Conservation (phyloP, 805 yeast genomes). For the Zygosaccharomyces rouxii region DNA sequence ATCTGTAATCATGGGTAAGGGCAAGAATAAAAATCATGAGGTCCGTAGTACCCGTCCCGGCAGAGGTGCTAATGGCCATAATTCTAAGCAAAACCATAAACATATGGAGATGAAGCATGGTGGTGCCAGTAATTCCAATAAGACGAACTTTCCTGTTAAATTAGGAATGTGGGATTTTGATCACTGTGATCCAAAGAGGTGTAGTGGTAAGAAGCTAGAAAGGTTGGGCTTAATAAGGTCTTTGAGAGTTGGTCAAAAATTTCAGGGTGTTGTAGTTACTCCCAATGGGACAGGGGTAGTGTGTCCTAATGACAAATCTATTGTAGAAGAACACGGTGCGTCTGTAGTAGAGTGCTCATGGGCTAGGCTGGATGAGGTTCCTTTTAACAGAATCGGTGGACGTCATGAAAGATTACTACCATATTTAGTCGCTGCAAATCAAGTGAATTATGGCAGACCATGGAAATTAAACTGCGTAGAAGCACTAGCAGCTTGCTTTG, state of each 20-base stretch:
- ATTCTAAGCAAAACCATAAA: conserved; percentile 49
- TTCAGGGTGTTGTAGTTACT: conserved; percentile 83
- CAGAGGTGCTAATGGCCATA: conserved; percentile 53
- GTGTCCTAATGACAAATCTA: conserved; percentile 76
- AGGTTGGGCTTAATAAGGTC: conserved; percentile 77
- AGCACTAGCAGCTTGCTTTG: conserved; percentile 95
- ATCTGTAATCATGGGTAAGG: conserved; percentile 34
- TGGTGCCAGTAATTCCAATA: conserved; percentile 27
- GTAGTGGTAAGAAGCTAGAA: conserved; percentile 92
- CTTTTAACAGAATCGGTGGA: conserved; percentile 90
- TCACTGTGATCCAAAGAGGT: conserved; percentile 96
- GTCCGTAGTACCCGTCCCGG: conserved; percentile 32
- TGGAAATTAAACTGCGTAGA: conserved; percentile 96
- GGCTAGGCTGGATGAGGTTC: conserved; percentile 98
- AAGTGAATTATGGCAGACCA: conserved; percentile 94
- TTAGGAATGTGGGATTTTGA: conserved; percentile 99
- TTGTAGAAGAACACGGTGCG: conserved; percentile 80
- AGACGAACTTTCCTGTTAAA: conserved; percentile 66
- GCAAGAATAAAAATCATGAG: conserved; percentile 46
- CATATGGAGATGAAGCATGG: conserved; percentile 37
- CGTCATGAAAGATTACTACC: conserved; percentile 82
- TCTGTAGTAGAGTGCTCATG: conserved; percentile 98
- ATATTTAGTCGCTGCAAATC: conserved; percentile 91
- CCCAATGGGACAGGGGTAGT: conserved; percentile 90
- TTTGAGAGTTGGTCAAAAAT: conserved; percentile 88